Conservation (phyloP, 2,329 filamentous ascomycete genomes). For the Aspergillus spinulosporus region DNA sequence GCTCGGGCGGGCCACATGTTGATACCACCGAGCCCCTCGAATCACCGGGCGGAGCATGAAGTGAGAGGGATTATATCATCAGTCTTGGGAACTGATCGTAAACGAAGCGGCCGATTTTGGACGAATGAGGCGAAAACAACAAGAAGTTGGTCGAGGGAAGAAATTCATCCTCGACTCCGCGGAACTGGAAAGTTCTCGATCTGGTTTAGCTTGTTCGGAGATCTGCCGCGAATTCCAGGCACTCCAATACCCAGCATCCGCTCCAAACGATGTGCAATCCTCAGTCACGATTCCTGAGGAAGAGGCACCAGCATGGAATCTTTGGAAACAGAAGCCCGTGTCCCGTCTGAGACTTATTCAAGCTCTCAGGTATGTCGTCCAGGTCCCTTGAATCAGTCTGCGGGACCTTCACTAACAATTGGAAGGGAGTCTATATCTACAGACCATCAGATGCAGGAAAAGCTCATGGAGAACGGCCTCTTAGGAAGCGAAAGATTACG, state of each 20-base stretch:
- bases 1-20: slow-evolving; percentile 39
- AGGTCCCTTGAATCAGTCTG: neutral
- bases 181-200: slow-evolving; percentile 24
- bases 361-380: slow-evolving; percentile 31
- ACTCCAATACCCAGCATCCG: neutral
- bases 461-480: slow-evolving; percentile 44
- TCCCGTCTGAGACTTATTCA: slow-evolving; percentile 30
- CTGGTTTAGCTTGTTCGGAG: slow-evolving; percentile 33
- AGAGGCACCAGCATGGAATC: slow-evolving; percentile 22
- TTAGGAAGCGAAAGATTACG: slow-evolving; percentile 60
- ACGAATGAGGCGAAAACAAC: neutral
- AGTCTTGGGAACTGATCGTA: slow-evolving; percentile 14
- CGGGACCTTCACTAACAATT: slow-evolving; percentile 21
- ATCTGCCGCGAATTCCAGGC: slow-evolving; percentile 18
- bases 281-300: neutral
- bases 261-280: too few species aligned
- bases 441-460: slow-evolving; percentile 50
- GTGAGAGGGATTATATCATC: slow-evolving; percentile 37
- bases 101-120: neutral
- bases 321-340: slow-evolving; percentile 25
- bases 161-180: slow-evolving; percentile 1
- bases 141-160: slow-evolving; percentile 11
- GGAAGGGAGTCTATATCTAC: slow-evolving; percentile 64
- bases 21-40: slow-evolving; percentile 47
- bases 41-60: slow-evolving; percentile 48